Percentiles rank a stretch among this genome's conserved stretches.
phyloP scores from a whole-genome alignment of 129 eudicot species.

The Logfia minima region DNA sequence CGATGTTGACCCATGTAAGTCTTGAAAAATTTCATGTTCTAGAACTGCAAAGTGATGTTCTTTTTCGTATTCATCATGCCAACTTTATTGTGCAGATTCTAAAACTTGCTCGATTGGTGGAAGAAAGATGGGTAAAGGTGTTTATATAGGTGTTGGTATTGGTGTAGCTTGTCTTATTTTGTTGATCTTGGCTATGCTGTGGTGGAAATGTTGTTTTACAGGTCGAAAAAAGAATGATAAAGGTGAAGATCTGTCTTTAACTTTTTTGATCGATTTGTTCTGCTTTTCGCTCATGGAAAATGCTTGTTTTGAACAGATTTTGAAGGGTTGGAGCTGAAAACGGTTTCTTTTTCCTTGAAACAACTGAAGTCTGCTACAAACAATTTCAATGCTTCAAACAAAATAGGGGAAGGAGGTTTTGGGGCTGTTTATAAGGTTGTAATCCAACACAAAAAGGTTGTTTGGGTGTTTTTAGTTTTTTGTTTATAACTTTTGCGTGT shows the following conservation, averaged over 20 bases:
- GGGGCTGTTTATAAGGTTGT: conserved; percentile 80
- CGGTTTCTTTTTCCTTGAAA: conserved; percentile 58
- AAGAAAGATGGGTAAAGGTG: conserved; percentile 35
- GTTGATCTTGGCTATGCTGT: conserved; percentile 40
- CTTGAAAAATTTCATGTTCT: neutral
- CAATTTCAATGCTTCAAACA: conserved; percentile 60
- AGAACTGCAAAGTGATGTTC: neutral
- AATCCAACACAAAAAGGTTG: neutral
- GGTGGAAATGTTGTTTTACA: conserved; percentile 48
- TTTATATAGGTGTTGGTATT: conserved; percentile 49
- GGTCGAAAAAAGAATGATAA: conserved; percentile 33
- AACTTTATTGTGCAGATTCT: conserved; percentile 37
- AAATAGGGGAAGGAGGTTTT: conserved; percentile 88
- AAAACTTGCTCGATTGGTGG: conserved; percentile 46
- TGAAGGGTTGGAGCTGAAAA: conserved; percentile 64
- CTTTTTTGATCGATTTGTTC: conserved; percentile 24
- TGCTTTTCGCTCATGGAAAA: neutral
- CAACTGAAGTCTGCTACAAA: conserved; percentile 72
- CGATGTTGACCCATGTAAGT: conserved; percentile 73
- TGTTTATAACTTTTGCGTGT: conserved; percentile 5
- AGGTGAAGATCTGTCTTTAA: conserved; percentile 34
- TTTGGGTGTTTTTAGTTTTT: conserved; percentile 12
- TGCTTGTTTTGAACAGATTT: conserved; percentile 45
- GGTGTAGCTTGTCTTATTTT: conserved; percentile 30
- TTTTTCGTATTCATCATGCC: neutral